A percentile compares a stretch with the other conserved stretches of the same genome.
Evolutionary conservation across 2,329 filamentous ascomycete species (phyloP).

Genomic region (Neurospora crassa): DNA sequence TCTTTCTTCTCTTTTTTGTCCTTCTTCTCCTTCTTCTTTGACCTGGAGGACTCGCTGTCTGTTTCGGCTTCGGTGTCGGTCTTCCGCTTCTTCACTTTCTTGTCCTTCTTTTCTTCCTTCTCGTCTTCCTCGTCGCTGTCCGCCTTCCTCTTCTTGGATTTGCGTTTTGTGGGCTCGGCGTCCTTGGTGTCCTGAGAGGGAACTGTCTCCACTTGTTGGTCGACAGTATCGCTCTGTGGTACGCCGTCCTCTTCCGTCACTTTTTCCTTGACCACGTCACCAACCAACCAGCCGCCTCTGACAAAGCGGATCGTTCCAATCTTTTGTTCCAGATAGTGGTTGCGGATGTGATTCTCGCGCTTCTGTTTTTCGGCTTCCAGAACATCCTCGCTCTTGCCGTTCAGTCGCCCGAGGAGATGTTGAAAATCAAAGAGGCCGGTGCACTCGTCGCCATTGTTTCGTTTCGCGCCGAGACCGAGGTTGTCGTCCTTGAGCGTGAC

Average conservation of each 20-base stretch:
- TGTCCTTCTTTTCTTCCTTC: slow-evolving; percentile 28
- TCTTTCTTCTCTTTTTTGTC: slow-evolving; percentile 4
- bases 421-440: slow-evolving; percentile 84
- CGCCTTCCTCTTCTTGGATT: slow-evolving; percentile 20
- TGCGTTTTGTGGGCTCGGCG: slow-evolving; percentile 19
- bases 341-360: slow-evolving; percentile 60
- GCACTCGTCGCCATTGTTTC: slow-evolving; percentile 63
- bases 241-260: slow-evolving; percentile 21
- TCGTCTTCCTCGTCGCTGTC: slow-evolving; percentile 16
- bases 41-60: slow-evolving; percentile 24
- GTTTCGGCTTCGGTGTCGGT: slow-evolving; percentile 27
- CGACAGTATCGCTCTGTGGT: slow-evolving; percentile 2
- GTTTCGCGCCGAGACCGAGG: slow-evolving; percentile 76
- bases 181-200: slow-evolving; percentile 12
- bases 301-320: slow-evolving; percentile 82
- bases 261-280: slow-evolving; percentile 39
- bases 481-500: slow-evolving; percentile 84
- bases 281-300: slow-evolving; percentile 63
- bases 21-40: slow-evolving; percentile 21
- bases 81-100: slow-evolving; percentile 42
- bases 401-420: slow-evolving; percentile 76
- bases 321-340: slow-evolving; percentile 63
- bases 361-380: slow-evolving; percentile 61
- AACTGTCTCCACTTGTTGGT: slow-evolving; percentile 8
- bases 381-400: slow-evolving; percentile 72